Evolutionary conservation across 106 monocot species (phyloP), one percentile per base, ranked within the genome.

Genomic region (Phalaenopsis equestris): DNA sequence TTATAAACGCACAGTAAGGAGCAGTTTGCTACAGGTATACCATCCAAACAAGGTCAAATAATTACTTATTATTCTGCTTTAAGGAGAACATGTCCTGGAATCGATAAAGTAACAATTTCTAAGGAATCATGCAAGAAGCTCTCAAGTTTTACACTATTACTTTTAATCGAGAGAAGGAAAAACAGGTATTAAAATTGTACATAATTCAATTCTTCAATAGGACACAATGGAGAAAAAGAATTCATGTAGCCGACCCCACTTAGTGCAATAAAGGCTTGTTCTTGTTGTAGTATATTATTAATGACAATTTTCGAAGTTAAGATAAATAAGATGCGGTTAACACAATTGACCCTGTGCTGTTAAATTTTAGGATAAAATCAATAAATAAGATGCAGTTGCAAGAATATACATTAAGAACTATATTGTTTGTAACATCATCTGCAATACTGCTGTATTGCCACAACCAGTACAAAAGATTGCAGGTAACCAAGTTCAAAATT

Each of bases 271-370:
- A 30, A 30, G 30, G 30, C 30, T 30, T 30, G 30, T 30, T 30
- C 30, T 30, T 30, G 30, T 30, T 30, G 30, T 30, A 30, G 30
- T 30, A 30, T 30, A 30, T 30, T 61, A 61, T 61, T 21, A 21
- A n/a, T 61, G 61, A 61, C 21, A 5, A 61, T n/a, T 18, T 18
- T 21, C 58, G 0, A 21, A 61, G 61, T n/a, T 61, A 61, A 61
- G 61, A 61, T 61, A 61, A 61, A 61, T 61, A 61, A 61, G 61
- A 61, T 61, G 61, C 61, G 21, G 21, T 61, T 21, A 61, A 61
- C 21, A 21, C 6, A 61, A 61, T 2, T 21, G 61, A 61, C 19
- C 21, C 43, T 45, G 43, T 45, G 3, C 43, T 45, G 43, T 45
- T 23, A 67, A 67, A 14, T 3, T 70, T 5, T 36, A 70, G 38